These are phyloP conservation scores for Pleurotus salmoneostramineus DNA, from an alignment of 768 basidiomycete species.

Conservation along the genomic window DNA sequence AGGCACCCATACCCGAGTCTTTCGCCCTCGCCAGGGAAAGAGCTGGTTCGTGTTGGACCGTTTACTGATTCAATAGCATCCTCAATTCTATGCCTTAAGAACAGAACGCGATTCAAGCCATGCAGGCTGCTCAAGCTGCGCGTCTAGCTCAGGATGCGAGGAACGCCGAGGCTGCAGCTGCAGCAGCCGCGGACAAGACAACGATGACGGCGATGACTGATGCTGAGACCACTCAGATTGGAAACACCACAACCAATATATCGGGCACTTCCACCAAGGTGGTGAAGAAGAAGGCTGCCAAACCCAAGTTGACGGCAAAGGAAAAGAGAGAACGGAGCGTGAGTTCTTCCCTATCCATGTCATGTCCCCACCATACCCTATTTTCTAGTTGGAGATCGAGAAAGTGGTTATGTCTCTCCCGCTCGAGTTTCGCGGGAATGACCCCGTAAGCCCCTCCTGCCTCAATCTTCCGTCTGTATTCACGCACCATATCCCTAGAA, in stretches of 20 bases:
- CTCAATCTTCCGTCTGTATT: neutral
- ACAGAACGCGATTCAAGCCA: conserved; percentile 52
- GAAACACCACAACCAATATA: conserved; percentile 33
- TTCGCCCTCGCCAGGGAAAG: conserved; percentile 55
- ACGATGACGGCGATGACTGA: conserved; percentile 37
- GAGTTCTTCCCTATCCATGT: conserved; percentile 14
- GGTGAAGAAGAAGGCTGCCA: conserved; percentile 53
- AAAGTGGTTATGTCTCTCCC: conserved; percentile 74
- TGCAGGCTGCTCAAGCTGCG: conserved; percentile 45
- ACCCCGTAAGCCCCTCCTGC: conserved; percentile 57
- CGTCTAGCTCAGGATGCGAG: conserved; percentile 27
- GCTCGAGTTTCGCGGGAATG: conserved; percentile 86
- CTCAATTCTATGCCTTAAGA: conserved; percentile 33
- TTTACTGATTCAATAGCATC: neutral
- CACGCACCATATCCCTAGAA: conserved; percentile 35
- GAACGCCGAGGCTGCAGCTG: conserved; percentile 23
- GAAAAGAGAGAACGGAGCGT: conserved; percentile 84
- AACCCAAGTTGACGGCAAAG: conserved; percentile 68
- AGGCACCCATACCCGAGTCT: conserved; percentile 62
- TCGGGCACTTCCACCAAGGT: conserved; percentile 21
- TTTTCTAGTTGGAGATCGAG: conserved; percentile 53
- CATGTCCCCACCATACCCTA: neutral
- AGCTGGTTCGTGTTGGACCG: conserved; percentile 41
- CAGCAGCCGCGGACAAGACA: conserved; percentile 33
- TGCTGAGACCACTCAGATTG: conserved; percentile 33